A percentile compares a stretch with the other conserved stretches of the same genome.
These are phyloP conservation scores for Zygnema cylindricum DNA, from an alignment of 139 green algal species.

Conservation along the genomic window DNA sequence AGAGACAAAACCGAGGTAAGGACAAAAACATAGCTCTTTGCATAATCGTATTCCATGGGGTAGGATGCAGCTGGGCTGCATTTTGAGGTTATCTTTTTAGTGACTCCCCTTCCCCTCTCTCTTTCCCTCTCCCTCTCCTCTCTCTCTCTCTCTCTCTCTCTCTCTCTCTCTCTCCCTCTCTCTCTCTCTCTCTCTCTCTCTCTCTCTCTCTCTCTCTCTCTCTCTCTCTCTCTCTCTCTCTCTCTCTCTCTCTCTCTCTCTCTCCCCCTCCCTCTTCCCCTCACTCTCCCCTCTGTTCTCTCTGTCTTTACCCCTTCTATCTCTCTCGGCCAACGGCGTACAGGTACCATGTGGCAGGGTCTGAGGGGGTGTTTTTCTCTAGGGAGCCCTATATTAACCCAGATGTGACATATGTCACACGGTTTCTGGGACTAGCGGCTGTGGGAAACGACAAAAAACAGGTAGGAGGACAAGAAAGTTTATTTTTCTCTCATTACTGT, in stretches of 20 bases:
- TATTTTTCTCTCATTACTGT: too few relatives aligned
- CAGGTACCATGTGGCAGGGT: slow-evolving; percentile 59
- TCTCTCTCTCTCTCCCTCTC: too few relatives aligned
- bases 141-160: too few relatives aligned
- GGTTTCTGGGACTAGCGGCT: slow-evolving; percentile 84
- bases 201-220: too few relatives aligned
- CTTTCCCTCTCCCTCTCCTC: slow-evolving; percentile 11
- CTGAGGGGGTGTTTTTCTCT: slow-evolving; percentile 67
- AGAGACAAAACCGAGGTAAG: slow-evolving; percentile 49
- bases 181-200: too few relatives aligned
- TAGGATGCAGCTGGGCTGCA: too few relatives aligned
- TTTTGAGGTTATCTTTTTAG: slow-evolving; percentile 12
- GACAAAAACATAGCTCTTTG: too few relatives aligned
- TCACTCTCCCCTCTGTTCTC: not conserved
- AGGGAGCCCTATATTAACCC: slow-evolving; percentile 79
- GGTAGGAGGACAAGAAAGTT: slow-evolving; percentile 17
- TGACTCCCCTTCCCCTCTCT: not conserved
- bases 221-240: too few relatives aligned
- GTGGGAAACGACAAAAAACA: slow-evolving; percentile 71
- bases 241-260: too few relatives aligned
- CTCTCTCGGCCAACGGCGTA: not conserved
- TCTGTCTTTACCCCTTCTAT: not conserved
- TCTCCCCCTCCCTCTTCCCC: too few relatives aligned
- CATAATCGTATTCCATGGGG: too few relatives aligned
- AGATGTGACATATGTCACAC: slow-evolving; percentile 75